Conservation (phyloP, 2,329 filamentous ascomycete genomes). For the Penicillium sclerotiorum region DNA sequence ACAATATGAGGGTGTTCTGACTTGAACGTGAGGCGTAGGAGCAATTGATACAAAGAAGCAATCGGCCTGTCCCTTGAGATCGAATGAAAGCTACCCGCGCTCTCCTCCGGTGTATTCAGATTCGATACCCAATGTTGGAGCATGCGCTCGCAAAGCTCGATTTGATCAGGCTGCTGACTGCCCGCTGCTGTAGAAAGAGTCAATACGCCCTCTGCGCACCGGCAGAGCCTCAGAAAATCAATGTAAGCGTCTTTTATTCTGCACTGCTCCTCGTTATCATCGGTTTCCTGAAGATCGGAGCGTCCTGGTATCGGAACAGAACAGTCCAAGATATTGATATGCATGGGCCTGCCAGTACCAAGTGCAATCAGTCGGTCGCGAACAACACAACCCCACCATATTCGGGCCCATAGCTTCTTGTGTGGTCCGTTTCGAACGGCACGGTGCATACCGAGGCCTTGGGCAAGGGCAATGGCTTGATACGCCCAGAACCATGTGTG, state of each 20-base stretch:
- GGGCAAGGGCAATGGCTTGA: constrained; percentile 2
- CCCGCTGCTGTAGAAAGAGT: not conserved
- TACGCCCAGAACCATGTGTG: constrained; percentile 6
- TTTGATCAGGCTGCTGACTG: not conserved
- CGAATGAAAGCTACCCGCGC: not conserved
- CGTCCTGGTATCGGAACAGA: not conserved
- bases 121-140: not conserved
- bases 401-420: not conserved
- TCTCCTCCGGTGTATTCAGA: not conserved
- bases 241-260: not conserved
- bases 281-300: not conserved
- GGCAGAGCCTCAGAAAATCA: not conserved
- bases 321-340: not conserved
- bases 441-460: constrained; percentile 1
- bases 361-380: not conserved
- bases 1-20: not conserved
- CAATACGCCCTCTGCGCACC: not conserved
- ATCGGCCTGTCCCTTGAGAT: not conserved
- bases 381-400: not conserved
- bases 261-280: not conserved
- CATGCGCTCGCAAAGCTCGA: not conserved
- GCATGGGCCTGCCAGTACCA: not conserved
- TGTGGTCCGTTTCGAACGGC: not conserved
- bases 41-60: not conserved
- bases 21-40: not conserved